A percentile compares a stretch with the other conserved stretches of the same genome.
phyloP scores from a whole-genome alignment of 2,329 filamentous ascomycete species.

The Thielaviopsis euricoi region DNA sequence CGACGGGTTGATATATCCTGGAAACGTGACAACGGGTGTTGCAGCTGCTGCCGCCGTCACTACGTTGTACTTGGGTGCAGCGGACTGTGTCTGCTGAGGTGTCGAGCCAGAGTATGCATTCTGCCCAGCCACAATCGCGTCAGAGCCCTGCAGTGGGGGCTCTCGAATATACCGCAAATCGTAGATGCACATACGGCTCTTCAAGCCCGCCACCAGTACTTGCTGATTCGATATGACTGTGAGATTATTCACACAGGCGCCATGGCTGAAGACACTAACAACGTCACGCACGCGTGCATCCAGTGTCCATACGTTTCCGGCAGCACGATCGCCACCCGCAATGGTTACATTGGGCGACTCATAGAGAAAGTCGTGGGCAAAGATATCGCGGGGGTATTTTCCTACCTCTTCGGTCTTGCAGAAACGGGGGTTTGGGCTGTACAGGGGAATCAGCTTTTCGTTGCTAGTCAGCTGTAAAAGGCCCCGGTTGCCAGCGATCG shows the following conservation, averaged over 20 bases:
- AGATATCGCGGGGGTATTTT: slow-evolving; percentile 8
- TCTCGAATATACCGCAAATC: slow-evolving; percentile 31
- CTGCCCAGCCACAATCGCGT: not conserved
- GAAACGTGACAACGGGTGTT: slow-evolving; percentile 30
- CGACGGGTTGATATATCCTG: slow-evolving; percentile 32
- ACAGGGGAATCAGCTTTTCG: not conserved
- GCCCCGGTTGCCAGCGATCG: slow-evolving; percentile 7
- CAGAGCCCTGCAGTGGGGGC: not conserved
- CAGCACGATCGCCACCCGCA: not conserved
- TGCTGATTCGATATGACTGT: slow-evolving; percentile 16
- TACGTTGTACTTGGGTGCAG: not conserved
- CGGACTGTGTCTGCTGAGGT: not conserved
- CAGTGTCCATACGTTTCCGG: slow-evolving; percentile 6
- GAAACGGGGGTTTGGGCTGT: slow-evolving; percentile 1
- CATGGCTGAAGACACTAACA: slow-evolving; percentile 4
- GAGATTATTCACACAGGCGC: slow-evolving; percentile 1
- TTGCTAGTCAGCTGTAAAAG: slow-evolving; percentile 2
- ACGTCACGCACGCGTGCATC: slow-evolving; percentile 7
- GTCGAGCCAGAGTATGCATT: not conserved
- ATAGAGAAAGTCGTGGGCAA: slow-evolving; percentile 7
- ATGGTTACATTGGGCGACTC: slow-evolving; percentile 9
- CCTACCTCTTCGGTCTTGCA: not conserved
- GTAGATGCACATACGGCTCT: slow-evolving; percentile 35
- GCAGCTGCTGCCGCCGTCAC: slow-evolving; percentile 10
- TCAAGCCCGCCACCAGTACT: slow-evolving; percentile 35